Evolutionary conservation across 1,139 yeast species (phyloP), one percentile per base, ranked within the genome.

Genomic region (Candida smagusa): DNA sequence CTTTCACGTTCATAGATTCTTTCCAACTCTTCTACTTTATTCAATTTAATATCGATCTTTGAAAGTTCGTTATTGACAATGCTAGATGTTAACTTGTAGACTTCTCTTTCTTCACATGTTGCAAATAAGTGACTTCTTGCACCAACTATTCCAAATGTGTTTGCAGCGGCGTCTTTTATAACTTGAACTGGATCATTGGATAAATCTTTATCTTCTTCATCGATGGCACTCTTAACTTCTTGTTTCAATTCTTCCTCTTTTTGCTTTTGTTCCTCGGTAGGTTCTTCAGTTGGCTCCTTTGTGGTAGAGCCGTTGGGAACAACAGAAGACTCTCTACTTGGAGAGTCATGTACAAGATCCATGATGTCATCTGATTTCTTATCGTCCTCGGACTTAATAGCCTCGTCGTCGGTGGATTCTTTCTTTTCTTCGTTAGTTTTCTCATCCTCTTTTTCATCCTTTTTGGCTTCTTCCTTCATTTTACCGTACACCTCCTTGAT

Each of bases 121-220:
- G 95, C 88, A 62, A 90, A 83, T 27, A 87, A 76, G 53, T 85
- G 92, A 28, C 96, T 75, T 46, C 96, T 77, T 1, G 92, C 85
- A 4, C 95, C 96, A 23, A 86, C 67, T 6, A 82, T 68, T 3
- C 88, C 84, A 44, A 83, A 65, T 1, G 85, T 75, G 30, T 75
- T 63, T 6, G 75, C 65, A 2, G 80, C 72, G 4, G 81, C 79
- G 41, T 80, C 82, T 33, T 65, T 56, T 9, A 59, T 42, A 12
- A 53, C 46, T 22, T 49, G 47, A 3, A 35, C 30, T 7, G 43
- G 44, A 23, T 47, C 46, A 2, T 38, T 40, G 5, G 37, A 46
- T 16, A 46, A 48, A 12, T 45, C 40, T 7, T 34, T 30, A 16
- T 42, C 50, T 21, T 40, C 45, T 12, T 37, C 34, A 7, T 39